phyloP scores from a whole-genome alignment of 2,329 filamentous ascomycete genomes.

The Zymoseptoria tritici region DNA sequence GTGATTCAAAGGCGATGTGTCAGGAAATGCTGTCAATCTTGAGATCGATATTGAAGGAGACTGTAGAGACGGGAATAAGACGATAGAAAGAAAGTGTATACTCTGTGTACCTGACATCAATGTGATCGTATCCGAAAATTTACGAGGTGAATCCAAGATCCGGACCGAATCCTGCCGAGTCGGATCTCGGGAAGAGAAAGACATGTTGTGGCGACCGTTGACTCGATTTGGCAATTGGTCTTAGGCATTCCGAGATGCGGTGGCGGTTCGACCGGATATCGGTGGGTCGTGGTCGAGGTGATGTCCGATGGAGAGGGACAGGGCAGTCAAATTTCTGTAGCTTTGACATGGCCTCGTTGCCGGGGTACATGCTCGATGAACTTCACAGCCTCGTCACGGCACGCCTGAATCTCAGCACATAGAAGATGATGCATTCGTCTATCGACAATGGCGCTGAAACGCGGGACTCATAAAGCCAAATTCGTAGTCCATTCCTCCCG shows the following conservation, averaged over 20 bases:
- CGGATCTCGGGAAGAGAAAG: not conserved
- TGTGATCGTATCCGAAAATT: not conserved
- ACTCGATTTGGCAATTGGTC: not conserved
- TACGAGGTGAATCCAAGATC: not conserved
- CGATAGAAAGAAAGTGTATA: not conserved
- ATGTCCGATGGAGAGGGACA: not conserved
- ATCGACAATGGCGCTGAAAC: not conserved
- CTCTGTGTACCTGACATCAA: not conserved
- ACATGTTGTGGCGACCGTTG: not conserved
- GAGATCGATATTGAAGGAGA: not conserved
- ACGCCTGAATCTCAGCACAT: not conserved
- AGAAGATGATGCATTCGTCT: not conserved
- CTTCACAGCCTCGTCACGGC: no score
- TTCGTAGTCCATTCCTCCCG: no score
- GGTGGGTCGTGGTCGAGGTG: not conserved
- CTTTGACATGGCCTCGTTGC: no score
- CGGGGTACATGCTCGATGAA: no score
- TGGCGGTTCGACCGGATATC: not conserved
- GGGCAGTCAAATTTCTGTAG: not conserved
- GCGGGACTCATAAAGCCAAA: not conserved
- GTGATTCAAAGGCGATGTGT: not conserved
- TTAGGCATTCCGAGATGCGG: not conserved
- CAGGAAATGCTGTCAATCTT: not conserved
- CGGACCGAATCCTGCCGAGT: not conserved
- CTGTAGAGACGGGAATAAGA: not conserved